Conservation (phyloP, 495 filamentous ascomycete species). For the Lindgomyces ingoldianus region DNA sequence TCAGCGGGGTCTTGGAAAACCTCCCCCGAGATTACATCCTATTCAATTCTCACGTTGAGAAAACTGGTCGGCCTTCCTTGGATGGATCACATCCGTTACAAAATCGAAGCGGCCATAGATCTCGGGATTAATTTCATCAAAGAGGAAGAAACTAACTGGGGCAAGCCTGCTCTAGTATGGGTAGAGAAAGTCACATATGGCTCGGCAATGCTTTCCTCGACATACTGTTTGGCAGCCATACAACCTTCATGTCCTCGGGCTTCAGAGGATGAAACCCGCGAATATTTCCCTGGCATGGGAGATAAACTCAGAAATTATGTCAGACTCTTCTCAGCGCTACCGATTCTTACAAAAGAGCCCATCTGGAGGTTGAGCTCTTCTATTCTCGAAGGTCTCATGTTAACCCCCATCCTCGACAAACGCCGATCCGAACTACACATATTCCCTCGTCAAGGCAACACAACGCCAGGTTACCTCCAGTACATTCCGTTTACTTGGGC, state of each 20-base stretch:
- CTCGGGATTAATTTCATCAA: neutral
- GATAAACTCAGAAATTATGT: neutral
- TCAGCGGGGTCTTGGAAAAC: neutral
- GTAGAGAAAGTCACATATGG: constrained; percentile 24
- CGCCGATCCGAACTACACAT: neutral
- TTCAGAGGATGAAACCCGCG: neutral
- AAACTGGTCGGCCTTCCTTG: neutral
- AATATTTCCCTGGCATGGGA: neutral
- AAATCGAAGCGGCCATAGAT: neutral
- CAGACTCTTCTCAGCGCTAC: neutral
- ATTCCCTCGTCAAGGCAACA: neutral
- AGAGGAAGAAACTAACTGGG: neutral
- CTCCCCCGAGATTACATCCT: neutral
- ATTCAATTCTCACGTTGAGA: neutral
- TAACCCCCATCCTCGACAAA: neutral
- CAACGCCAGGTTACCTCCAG: neutral
- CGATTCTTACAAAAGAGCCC: neutral
- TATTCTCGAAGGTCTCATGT: neutral
- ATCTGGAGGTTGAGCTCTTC: neutral
- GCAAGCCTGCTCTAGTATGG: constrained; percentile 3
- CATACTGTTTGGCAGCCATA: constrained; percentile 19
- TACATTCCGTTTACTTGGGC: constrained; percentile 12
- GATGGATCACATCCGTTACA: neutral
- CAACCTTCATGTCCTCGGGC: neutral
- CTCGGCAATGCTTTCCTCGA: neutral